Evolutionary conservation across 2,329 filamentous ascomycete species (phyloP).

Genomic region (Teratosphaeria pseudoeucalypti): DNA sequence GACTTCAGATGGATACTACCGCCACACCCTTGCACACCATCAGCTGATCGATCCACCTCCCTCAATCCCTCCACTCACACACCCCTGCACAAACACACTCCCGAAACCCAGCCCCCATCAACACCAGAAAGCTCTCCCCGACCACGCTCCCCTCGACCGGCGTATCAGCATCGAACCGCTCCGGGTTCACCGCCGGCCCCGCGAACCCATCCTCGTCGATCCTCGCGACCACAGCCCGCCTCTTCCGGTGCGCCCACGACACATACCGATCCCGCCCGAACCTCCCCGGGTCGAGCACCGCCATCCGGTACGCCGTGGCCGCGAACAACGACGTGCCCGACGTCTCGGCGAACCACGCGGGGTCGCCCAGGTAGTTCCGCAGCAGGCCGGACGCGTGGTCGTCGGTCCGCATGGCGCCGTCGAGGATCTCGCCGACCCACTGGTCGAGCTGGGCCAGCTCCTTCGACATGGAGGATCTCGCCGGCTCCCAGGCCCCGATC

Average conservation of each 20-base stretch:
- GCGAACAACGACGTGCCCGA: conserved; percentile 39
- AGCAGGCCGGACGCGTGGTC: conserved; percentile 31
- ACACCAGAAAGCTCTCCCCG: conserved; percentile 34
- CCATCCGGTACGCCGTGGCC: conserved; percentile 37
- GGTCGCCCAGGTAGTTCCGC: conserved; percentile 38
- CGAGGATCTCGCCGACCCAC: conserved; percentile 29
- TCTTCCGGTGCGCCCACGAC: conserved; percentile 34
- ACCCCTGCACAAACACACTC: conserved; percentile 27
- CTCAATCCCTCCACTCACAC: conserved; percentile 4
- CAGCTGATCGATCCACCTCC: no score
- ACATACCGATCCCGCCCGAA: conserved; percentile 29
- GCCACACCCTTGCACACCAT: background rate
- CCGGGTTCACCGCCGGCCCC: conserved; percentile 34
- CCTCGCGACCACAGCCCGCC: conserved; percentile 25
- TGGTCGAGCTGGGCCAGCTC: conserved; percentile 21
- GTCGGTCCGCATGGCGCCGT: conserved; percentile 26
- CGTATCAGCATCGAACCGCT: conserved; percentile 27
- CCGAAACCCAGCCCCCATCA: conserved; percentile 34
- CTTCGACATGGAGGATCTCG: conserved; percentile 6
- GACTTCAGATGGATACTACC: background rate
- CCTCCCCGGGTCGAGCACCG: conserved; percentile 27
- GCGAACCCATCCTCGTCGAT: conserved; percentile 31
- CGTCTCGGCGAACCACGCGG: conserved; percentile 37
- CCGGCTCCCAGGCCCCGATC: conserved; percentile 24
- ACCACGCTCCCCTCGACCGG: conserved; percentile 29